A percentile compares a stretch with the other conserved stretches of the same genome.
phyloP scores from a whole-genome alignment of 2,329 filamentous ascomycete genomes.

The Neofusicoccum sp. region DNA sequence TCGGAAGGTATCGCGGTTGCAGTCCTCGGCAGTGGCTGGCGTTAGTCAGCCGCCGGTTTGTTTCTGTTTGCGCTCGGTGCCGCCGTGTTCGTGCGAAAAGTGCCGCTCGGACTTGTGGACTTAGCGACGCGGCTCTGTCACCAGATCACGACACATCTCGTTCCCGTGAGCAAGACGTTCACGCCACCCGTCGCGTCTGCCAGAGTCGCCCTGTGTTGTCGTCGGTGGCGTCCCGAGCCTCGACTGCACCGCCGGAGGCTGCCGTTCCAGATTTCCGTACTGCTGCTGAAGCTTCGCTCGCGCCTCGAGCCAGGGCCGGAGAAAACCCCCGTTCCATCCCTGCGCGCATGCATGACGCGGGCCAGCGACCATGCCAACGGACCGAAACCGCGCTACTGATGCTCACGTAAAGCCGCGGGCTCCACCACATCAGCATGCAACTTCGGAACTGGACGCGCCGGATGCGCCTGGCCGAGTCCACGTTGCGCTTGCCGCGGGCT shows the following conservation, averaged over 20 bases:
- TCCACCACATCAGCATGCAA: conserved; percentile 13
- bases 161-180: conserved; percentile 4
- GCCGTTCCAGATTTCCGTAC: background rate
- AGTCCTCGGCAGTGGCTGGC: background rate
- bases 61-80: background rate
- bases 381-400: background rate
- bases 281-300: background rate
- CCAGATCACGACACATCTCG: conserved; percentile 1
- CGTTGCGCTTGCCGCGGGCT: background rate
- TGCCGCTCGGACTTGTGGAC: no score
- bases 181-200: conserved; percentile 2
- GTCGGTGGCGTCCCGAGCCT: conserved; percentile 5
- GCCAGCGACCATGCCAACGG: conserved; percentile 4
- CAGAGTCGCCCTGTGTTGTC: conserved; percentile 4
- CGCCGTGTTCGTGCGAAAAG: background rate
- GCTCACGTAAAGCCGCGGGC: conserved; percentile 11
- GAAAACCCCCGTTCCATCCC: conserved; percentile 5
- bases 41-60: background rate
- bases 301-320: conserved; percentile 7
- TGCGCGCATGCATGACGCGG: conserved; percentile 9
- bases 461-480: conserved; percentile 1
- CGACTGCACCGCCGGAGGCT: background rate
- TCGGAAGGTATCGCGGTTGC: background rate
- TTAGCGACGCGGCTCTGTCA: background rate
- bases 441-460: conserved; percentile 7